A percentile compares a stretch with the other conserved stretches of the same genome.
Evolutionary conservation across 306 rosid species (phyloP).

Genomic region (Gastrolobium bilobum): DNA sequence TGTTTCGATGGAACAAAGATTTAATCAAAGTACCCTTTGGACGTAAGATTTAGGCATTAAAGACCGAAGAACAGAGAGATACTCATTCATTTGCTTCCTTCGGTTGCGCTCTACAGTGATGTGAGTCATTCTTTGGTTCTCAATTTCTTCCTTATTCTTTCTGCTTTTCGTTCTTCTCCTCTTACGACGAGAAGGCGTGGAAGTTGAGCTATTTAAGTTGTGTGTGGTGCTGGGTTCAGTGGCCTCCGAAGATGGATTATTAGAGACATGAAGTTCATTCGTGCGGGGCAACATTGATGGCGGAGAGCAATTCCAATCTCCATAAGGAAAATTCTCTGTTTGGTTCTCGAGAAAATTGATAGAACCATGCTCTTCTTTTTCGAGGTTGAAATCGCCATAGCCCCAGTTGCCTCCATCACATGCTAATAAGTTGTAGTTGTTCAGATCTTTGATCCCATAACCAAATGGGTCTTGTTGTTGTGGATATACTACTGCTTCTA

Average conservation of each 20-base stretch:
- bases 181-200: conserved; percentile 61
- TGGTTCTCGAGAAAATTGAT: conserved; percentile 63
- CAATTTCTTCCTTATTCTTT: conserved; percentile 90
- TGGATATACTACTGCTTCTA: conserved; percentile 80
- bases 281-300: conserved; percentile 48
- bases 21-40: conserved; percentile 74
- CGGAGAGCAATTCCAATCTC: conserved; percentile 58
- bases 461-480: conserved; percentile 76
- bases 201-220: conserved; percentile 47
- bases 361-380: conserved; percentile 44
- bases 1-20: not conserved
- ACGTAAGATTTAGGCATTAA: conserved; percentile 92
- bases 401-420: conserved; percentile 49
- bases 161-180: conserved; percentile 71
- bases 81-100: conserved; percentile 93
- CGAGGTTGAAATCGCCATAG: conserved; percentile 43
- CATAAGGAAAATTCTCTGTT: conserved; percentile 54
- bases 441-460: conserved; percentile 60
- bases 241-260: conserved; percentile 54
- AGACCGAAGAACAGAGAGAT: conserved; percentile 90
- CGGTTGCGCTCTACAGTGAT: conserved; percentile 97
- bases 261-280: conserved; percentile 45
- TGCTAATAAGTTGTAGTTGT: conserved; percentile 55
- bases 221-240: conserved; percentile 32
- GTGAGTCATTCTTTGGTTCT: conserved; percentile 98